Conservation (phyloP, 192 early-diverging fungal species). For the Entomortierella lignicola region DNA sequence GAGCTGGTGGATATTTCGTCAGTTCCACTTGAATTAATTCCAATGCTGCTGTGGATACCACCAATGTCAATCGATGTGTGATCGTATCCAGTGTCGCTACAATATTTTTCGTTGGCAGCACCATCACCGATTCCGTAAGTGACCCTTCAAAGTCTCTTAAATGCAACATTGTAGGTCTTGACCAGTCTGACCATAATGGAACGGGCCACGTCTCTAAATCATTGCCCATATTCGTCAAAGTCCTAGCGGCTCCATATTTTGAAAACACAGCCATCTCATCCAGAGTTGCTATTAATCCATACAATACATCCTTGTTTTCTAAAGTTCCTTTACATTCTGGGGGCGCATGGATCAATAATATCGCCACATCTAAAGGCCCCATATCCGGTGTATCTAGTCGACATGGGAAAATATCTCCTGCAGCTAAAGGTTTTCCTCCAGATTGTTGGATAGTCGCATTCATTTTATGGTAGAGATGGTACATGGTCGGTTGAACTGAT, state of each 20-base stretch:
- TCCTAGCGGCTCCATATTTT: slow-evolving; percentile 45
- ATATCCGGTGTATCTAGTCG: slow-evolving; percentile 28
- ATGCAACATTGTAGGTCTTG: slow-evolving; percentile 21
- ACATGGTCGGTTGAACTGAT: slow-evolving; percentile 40
- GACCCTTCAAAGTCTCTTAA: slow-evolving; percentile 36
- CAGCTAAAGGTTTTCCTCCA: slow-evolving; percentile 25
- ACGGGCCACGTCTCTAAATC: slow-evolving; percentile 51
- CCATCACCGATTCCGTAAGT: slow-evolving; percentile 21
- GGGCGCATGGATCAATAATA: slow-evolving; percentile 37
- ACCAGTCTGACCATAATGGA: slow-evolving; percentile 52
- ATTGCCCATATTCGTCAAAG: slow-evolving; percentile 49
- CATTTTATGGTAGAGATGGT: slow-evolving; percentile 38
- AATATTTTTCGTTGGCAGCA: slow-evolving; percentile 40
- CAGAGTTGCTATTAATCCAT: slow-evolving; percentile 40
- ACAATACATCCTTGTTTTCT: slow-evolving; percentile 48
- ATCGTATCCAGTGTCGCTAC: slow-evolving; percentile 45
- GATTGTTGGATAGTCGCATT: slow-evolving; percentile 24
- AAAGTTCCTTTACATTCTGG: slow-evolving; percentile 35
- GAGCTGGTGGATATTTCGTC: slow-evolving; percentile 35
- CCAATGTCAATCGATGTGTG: slow-evolving; percentile 36
- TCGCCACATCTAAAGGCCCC: slow-evolving; percentile 22
- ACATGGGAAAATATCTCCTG: slow-evolving; percentile 39
- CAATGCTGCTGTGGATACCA: slow-evolving; percentile 27
- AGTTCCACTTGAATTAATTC: slow-evolving; percentile 36
- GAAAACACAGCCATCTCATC: slow-evolving; percentile 44